Percentiles rank a stretch among this genome's conserved stretches.
These are phyloP conservation scores for Nemania bipapillata DNA, from an alignment of 2,329 filamentous ascomycete species.

Conservation along the genomic window DNA sequence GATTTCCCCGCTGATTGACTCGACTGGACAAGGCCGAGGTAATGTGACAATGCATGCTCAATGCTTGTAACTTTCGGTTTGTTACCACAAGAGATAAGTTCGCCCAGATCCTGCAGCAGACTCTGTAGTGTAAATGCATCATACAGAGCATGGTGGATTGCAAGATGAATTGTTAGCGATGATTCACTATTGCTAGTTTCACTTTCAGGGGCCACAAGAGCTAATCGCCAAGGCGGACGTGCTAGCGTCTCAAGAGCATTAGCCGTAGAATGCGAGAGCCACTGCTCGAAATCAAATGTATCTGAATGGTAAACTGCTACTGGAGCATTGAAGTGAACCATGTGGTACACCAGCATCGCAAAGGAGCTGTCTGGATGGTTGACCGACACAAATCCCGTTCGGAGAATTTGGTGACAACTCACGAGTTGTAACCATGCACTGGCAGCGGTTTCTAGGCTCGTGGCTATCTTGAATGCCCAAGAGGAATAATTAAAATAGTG, in stretches of 20 bases:
- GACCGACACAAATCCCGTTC: constrained; percentile 76
- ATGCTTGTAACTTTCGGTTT: constrained; percentile 41
- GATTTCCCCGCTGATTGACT: constrained; percentile 50
- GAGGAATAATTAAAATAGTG: constrained; percentile 81
- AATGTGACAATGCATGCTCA: constrained; percentile 55
- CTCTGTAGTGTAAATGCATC: constrained; percentile 78
- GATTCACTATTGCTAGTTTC: neutral
- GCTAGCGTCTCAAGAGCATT: constrained; percentile 59
- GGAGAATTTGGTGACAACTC: constrained; percentile 73
- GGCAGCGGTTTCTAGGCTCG: constrained; percentile 58
- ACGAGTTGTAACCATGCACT: constrained; percentile 69
- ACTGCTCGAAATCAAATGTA: constrained; percentile 51
- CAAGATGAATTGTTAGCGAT: constrained; percentile 56
- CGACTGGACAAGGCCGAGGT: constrained; percentile 53
- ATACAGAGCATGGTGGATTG: constrained; percentile 83
- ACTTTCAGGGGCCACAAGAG: constrained; percentile 53
- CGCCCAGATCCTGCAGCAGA: constrained; percentile 70
- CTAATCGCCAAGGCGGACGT: constrained; percentile 71
- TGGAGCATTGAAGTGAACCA: constrained; percentile 32
- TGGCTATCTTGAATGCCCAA: constrained; percentile 59
- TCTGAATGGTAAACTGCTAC: constrained; percentile 38
- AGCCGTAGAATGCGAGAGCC: constrained; percentile 52
- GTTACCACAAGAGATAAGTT: constrained; percentile 43
- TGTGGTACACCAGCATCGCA: constrained; percentile 75
- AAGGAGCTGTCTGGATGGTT: constrained; percentile 71